Evolutionary conservation across 345 rosid genomes (phyloP), one percentile per base, ranked within the genome.

Genomic region (Linum usitatissimum): DNA sequence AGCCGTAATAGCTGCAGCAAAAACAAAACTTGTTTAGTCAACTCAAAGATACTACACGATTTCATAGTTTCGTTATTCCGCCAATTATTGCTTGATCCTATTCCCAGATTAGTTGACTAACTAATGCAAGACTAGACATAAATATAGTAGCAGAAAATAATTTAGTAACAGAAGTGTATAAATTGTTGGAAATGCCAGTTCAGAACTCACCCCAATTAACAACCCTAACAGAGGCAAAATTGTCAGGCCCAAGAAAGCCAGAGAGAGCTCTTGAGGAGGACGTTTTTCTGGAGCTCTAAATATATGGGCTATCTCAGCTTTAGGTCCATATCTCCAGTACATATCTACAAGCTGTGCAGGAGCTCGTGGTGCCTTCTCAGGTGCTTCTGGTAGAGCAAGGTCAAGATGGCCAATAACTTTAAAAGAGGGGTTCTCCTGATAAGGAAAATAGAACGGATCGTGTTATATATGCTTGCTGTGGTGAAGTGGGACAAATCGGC

Each of bases 251-350:
- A 85, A 77, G 80, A 94, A 94, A 71, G 84, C 68, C 51, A 88
- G 81, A 62, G 99, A 94, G 18, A 94, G 85, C 73, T 83, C 77
- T 78, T 80, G 64, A 2, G 86, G 83, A 8, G 99, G 99, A 36
- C 59, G 93, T 78, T 90, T 94, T 73, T 94, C 99, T 61, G 96
- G 97, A 66, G 63, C 78, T 67, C 95, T 78, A 67, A 90, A 94
- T 76, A 90, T 81, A 78, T 94, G 97, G 40, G 66, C 62, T 72
- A 94, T 88, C 83, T 94, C 99, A 30, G 85, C 88, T 77, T 86
- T 86, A 59, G 95, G 93, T 36, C 85, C 96, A 77, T 83, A 90
- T 75, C 84, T 88, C 45, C 77, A 66, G 73, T 71, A 79, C 61
- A 81, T 84, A 57, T 90, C 97, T 67, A 79, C 73, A 18, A 84